Evolutionary conservation across 1,284 basidiomycete species (phyloP), one percentile per base, ranked within the genome.

Genomic region (Crocinoboletus sp.): DNA sequence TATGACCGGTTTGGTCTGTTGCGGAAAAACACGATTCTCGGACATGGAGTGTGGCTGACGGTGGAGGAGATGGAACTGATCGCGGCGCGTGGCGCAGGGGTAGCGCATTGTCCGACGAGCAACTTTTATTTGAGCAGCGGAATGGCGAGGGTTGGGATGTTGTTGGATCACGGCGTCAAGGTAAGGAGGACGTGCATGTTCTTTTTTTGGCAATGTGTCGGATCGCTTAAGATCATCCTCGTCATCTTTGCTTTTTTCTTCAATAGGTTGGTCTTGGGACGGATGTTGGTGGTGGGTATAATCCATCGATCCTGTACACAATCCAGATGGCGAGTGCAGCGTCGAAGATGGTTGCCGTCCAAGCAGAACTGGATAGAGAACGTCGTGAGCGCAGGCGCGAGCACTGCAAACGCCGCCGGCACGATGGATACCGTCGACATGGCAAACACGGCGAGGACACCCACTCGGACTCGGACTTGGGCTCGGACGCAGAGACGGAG

Each of bases 111-210:
- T 62, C 94, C 95, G 13, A 87, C 84, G 27, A 92, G 87, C 58
- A 99, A 98, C 63, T 86, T 95, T 61, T 89, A 96, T 67, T 61
- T 98, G 45, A 77, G 84, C 31, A 92, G 88, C 50, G 94, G 94
- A 5, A 75, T 88, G 20, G 87, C 91, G 2, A 78, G 77, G 17
- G 78, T 98, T 9, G 88, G 87, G 4, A 71, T 77, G 54, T 82
- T 89, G 66, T 72, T 96, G 17, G 90, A 95, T 63, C 69, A 68
- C 43, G 92, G 90, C 0, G 78, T 97, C 64, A 95, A 96, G 74
- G 89, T 89, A 46, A 9, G 23, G 23, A n/a, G n/a, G n/a, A n/a
- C 22, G 22, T 23, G 22, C 22, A 7, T 8, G 22, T 23, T n/a
- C n/a, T n/a, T n/a, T n/a, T n/a, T n/a, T n/a, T n/a, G n/a, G n/a